Conservation (phyloP, 345 rosid genomes). For the Salix purpurea region DNA sequence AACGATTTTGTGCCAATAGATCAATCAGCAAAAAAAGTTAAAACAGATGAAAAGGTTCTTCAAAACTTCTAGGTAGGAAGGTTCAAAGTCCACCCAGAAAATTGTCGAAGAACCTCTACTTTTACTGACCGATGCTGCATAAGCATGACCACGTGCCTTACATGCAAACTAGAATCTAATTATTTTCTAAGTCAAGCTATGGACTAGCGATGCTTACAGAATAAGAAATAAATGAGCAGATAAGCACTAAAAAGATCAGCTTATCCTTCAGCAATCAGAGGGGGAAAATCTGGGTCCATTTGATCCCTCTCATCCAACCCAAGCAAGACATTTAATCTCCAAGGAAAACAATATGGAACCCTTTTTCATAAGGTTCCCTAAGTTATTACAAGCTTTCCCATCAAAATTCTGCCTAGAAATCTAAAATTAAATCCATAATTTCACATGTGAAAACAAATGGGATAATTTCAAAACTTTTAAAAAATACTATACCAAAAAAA, state of each 20-base stretch:
- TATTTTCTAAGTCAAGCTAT: neutral
- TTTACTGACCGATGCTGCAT: neutral
- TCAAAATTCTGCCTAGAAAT: neutral
- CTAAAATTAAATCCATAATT: neutral
- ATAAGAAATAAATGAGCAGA: neutral
- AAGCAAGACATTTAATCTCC: neutral
- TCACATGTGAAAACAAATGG: neutral
- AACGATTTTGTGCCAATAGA: neutral
- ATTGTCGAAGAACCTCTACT: neutral
- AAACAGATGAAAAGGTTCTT: neutral
- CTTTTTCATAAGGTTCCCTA: neutral
- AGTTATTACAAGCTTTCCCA: neutral
- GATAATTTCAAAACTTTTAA: neutral
- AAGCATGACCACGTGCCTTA: neutral
- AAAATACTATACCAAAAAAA: too few species aligned
- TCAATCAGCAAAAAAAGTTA: neutral
- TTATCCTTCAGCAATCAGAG: neutral
- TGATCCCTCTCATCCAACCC: neutral
- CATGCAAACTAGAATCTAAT: neutral
- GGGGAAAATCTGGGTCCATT: neutral
- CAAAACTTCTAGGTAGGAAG: neutral
- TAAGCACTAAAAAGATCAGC: neutral
- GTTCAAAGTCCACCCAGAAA: neutral
- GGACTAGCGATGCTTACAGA: neutral
- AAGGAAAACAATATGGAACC: neutral